phyloP scores from a whole-genome alignment of 2,329 filamentous ascomycete genomes.

The Byssothecium circinans region DNA sequence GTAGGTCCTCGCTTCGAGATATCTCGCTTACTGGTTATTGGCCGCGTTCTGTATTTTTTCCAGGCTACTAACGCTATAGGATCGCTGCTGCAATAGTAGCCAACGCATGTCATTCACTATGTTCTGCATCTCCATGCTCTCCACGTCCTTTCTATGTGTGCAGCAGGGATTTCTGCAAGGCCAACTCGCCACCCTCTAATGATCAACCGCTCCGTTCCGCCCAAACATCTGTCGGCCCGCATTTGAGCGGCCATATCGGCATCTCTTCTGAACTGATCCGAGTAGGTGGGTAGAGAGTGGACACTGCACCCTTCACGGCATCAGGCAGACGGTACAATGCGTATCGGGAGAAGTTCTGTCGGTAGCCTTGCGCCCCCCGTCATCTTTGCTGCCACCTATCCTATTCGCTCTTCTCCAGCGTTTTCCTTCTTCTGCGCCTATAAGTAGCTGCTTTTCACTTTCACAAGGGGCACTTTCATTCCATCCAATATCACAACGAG shows the following conservation, averaged over 20 bases:
- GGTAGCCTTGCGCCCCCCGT: not conserved
- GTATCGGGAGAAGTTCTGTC: not conserved
- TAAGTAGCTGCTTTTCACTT: conserved; percentile 1
- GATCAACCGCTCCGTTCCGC: not conserved
- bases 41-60: not conserved
- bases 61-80: not conserved
- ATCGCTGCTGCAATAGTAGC: not conserved
- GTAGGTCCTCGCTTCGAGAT: not conserved
- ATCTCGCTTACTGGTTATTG: not conserved
- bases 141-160: not conserved
- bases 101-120: not conserved
- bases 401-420: not conserved
- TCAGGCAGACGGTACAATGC: not conserved
- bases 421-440: not conserved
- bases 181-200: too few relatives aligned
- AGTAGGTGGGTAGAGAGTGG: too few relatives aligned
- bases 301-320: not conserved
- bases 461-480: not conserved
- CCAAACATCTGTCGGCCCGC: not conserved
- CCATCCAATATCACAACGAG: not conserved
- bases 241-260: not conserved
- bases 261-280: not conserved
- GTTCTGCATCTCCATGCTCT: not conserved
- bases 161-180: not conserved
- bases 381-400: not conserved